Evolutionary conservation across 108 stramenopile species (phyloP), one percentile per base, ranked within the genome.

Genomic region (Nitzschia sp.): DNA sequence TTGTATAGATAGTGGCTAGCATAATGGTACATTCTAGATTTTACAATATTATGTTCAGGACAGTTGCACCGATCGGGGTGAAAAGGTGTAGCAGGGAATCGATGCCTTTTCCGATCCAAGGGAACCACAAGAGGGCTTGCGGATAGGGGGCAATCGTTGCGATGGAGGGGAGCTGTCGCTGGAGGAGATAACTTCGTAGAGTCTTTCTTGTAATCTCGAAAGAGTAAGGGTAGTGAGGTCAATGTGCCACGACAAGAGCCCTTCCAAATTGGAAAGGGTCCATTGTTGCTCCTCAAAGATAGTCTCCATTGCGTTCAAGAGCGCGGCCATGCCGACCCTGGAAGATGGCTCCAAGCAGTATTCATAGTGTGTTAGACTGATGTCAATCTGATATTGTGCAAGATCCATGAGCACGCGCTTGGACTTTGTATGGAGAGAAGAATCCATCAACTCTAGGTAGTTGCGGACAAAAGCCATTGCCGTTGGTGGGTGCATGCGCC

Each of bases 401-500:
- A 77, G 53, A 11, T 78, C 69, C 8, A 66, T 41, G 22, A 60
- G 44, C 51, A n/a, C 50, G n/a, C 57, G 46, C 54, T 58, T 62
- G 25, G 20, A 63, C 41, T 29, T 51, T 22, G 19, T 10, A 26
- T 71, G 61, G 2, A 71, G 39, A 3, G 69, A 42, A 24, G 55
- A 41, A 25, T 21, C 40, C 6, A 72, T 38, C 20, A 71, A n/a
- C 14, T 56, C 53, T 8, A 72, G 34, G 54, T 57, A 63, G 20
- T 19, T 44, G 10, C 43, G 12, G 34, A 64, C 71, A 48, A 72
- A 72, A 1, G 37, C 50, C 34, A 50, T 56, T 14, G 78, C 59
- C 21, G 78, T 80, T 8, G 80, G 80, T 21, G 80, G 80, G 56
- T 82, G 75, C 21, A 82, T 57, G 11, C 72, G 65, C 80, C 80